phyloP scores from a whole-genome alignment of 495 filamentous ascomycete species.

The Penicillium daleae region DNA sequence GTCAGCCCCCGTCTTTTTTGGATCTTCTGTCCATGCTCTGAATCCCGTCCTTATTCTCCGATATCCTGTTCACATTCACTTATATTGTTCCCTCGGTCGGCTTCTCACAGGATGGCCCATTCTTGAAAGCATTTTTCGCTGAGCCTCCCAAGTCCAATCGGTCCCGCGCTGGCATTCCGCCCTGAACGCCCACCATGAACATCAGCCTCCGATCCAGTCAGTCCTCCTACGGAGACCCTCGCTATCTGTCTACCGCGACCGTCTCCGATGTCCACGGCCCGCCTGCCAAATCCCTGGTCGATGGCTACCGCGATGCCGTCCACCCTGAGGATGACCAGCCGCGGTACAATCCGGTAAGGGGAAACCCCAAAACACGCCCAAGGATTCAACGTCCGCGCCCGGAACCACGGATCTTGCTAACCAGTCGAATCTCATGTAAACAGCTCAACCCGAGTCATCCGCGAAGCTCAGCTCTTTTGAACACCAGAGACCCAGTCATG shows the following conservation, averaged over 20 bases:
- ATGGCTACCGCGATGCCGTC: conserved; percentile 50
- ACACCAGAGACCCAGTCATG: conserved; percentile 59
- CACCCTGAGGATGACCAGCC: conserved; percentile 41
- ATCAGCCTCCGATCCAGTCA: conserved; percentile 49
- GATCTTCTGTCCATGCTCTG: background rate
- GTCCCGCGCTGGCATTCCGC: conserved; percentile 22
- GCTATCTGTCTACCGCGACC: conserved; percentile 42
- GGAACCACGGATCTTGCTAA: conserved; percentile 19
- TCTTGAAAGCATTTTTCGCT: conserved; percentile 22
- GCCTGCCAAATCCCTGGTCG: conserved; percentile 46
- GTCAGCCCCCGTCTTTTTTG: conserved; percentile 20
- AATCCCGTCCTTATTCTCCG: background rate
- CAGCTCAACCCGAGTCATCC: conserved; percentile 41
- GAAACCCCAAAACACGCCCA: background rate
- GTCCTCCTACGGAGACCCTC: conserved; percentile 54
- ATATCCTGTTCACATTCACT: background rate
- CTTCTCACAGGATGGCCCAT: conserved; percentile 9
- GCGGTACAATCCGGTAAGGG: conserved; percentile 48
- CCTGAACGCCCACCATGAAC: conserved; percentile 42
- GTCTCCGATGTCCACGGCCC: conserved; percentile 44
- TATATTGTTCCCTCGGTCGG: background rate
- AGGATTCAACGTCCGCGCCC: background rate
- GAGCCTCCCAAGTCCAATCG: conserved; percentile 4
- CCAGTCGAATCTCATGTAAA: conserved; percentile 8
- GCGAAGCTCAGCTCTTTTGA: conserved; percentile 48